Conservation (phyloP, 306 rosid species). For the Myrica gale region DNA sequence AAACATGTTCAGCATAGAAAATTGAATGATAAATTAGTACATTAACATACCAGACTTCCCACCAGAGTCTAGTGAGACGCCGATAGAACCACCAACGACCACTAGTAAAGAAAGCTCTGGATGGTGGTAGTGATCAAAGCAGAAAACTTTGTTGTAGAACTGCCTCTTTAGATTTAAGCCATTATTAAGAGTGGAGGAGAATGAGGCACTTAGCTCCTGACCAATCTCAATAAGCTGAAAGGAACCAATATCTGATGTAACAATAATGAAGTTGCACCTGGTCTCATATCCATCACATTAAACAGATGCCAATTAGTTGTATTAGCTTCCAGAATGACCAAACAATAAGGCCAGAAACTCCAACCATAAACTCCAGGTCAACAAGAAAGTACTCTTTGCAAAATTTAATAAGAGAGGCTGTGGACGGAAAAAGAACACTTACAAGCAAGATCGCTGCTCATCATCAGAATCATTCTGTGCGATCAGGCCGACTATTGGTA, state of each 20-base stretch:
- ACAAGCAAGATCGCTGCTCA: constrained; percentile 51
- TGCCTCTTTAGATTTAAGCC: constrained; percentile 38
- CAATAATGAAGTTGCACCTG: constrained; percentile 71
- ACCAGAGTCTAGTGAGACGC: constrained; percentile 36
- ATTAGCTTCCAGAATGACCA: constrained; percentile 11
- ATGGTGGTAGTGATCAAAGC: constrained; percentile 55
- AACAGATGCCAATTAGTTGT: constrained; percentile 26
- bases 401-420: constrained; percentile 18
- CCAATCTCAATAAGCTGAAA: constrained; percentile 71
- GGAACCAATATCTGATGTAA: constrained; percentile 78
- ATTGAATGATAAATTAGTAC: constrained; percentile 20
- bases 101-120: constrained; percentile 62
- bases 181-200: constrained; percentile 40
- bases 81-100: constrained; percentile 43
- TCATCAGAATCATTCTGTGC: constrained; percentile 49
- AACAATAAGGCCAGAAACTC: constrained; percentile 17
- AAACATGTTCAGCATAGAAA: constrained; percentile 13
- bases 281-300: constrained; percentile 39
- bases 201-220: constrained; percentile 55
- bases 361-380: constrained; percentile 29
- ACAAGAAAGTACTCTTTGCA: constrained; percentile 10
- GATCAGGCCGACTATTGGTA: constrained; percentile 57
- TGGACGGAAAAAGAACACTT: constrained; percentile 35
- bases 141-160: constrained; percentile 48
- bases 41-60: constrained; percentile 47